Base-by-base conservation (phyloP, 2,329 filamentous ascomycete species). In the Pestalotiopsis sp. region DNA sequence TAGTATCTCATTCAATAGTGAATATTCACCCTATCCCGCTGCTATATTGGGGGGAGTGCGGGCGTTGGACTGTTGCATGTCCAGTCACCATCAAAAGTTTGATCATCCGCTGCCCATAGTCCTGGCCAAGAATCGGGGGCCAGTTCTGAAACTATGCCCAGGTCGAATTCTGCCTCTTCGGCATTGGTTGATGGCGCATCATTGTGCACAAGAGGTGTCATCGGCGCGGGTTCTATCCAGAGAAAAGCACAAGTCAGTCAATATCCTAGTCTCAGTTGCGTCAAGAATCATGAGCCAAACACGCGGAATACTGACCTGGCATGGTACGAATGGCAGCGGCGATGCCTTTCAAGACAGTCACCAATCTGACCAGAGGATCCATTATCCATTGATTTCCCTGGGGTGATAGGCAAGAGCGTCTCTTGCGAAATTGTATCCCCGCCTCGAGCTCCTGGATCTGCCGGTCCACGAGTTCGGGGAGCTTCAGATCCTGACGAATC, bases 401-500 rank as follows among this genome's bases (percentile, higher is more conserved):
- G 25, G 9, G 20, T 39, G 13, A 20, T 20, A 20, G 12, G 12
- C 56, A 13, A 20, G 4, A 39, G 31, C 59, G 25, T 61, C 25
- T 20, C 17, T 61, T 61, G 36, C 59, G 59, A 17, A 17, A 13
- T 11, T 39, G 25, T 12, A 61, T 20, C 13, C 36, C 5, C 13
- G 17, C 17, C 59, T 61, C 59, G 3, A 61, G 25, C 27, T 61
- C 59, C 13, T 39, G 27, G 13, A 61, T 61, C 59, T 61, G 59
- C 7, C 27, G 59, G n/a, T 61, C 59, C 13, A 36, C 59, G 13
- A 23, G 59, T 12, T 36, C 59, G 3, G n/a, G 27, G 14, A 61
- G 17, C 4, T 12, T 73, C 13, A 86, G 75, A 69, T 84, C 80
- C 25, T 74, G 70, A 4, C 79, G 76, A 25, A 82, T 79, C 1